Evolutionary conservation across 192 early-diverging fungal genomes (phyloP).

Genomic region (Linnemannia exigua): DNA sequence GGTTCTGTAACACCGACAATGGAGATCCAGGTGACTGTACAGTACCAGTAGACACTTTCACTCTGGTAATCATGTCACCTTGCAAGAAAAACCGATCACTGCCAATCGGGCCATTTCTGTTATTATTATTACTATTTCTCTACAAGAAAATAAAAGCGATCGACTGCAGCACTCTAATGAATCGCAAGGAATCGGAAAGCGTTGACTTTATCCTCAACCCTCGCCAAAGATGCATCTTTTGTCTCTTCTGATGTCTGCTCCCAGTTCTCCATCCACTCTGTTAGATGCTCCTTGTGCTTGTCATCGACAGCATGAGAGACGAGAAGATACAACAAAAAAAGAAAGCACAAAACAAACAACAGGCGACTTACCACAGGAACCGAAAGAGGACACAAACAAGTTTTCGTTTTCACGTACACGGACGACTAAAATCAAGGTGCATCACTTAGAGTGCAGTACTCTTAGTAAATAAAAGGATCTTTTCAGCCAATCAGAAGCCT

Average conservation of each 20-base stretch:
- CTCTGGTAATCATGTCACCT: too few species aligned
- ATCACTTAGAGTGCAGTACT: not conserved
- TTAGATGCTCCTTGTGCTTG: too few species aligned
- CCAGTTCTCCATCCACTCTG: too few species aligned
- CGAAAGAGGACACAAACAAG: not conserved
- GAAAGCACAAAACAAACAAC: not conserved
- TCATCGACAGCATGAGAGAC: too few species aligned
- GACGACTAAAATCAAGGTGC: not conserved
- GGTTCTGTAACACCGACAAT: not conserved
- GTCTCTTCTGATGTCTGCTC: too few species aligned
- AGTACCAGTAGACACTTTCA: not conserved
- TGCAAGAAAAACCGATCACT: too few species aligned
- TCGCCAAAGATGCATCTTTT: too few species aligned
- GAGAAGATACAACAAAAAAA: not conserved
- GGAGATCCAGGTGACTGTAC: not conserved
- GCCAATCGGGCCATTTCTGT: not conserved
- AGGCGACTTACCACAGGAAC: not conserved
- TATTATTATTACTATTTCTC: too few species aligned
- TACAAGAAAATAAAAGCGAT: too few species aligned
- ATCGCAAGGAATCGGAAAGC: too few species aligned
- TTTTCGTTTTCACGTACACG: conserved; percentile 4
- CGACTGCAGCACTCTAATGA: not conserved
- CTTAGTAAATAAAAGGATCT: not conserved
- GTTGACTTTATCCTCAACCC: too few species aligned
- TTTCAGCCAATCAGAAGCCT: conserved; percentile 6